Evolutionary conservation across 75 land plant species (phyloP).

Genomic region (Gnetum montanum): DNA sequence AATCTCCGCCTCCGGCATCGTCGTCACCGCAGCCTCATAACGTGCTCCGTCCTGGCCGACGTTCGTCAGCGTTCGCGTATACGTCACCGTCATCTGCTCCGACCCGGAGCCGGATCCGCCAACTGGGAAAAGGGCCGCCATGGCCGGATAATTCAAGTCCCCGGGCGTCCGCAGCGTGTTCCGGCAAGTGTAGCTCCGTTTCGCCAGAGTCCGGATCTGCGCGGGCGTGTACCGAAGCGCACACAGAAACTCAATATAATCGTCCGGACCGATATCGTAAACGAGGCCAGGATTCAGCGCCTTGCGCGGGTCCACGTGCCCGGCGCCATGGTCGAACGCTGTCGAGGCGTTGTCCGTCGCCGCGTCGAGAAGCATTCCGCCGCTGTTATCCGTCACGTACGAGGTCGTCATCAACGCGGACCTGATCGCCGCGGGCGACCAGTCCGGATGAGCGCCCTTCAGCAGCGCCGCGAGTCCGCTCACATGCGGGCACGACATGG

Average conservation of each 20-base stretch:
- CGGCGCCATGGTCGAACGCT: slow-evolving; percentile 53
- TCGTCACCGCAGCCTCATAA: slow-evolving; percentile 31
- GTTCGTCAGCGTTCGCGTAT: slow-evolving; percentile 61
- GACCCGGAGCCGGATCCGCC: background rate
- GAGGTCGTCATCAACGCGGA: slow-evolving; percentile 87
- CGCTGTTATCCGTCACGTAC: slow-evolving; percentile 41
- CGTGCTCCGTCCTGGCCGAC: slow-evolving; percentile 46
- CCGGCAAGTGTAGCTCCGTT: slow-evolving; percentile 23
- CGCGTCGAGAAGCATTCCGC: slow-evolving; percentile 40
- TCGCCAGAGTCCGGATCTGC: slow-evolving; percentile 39
- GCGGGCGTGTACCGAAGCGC: slow-evolving; percentile 30
- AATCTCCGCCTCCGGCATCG: slow-evolving; percentile 26
- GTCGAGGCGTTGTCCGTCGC: slow-evolving; percentile 21
- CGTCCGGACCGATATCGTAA: slow-evolving; percentile 48
- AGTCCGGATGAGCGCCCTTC: slow-evolving; percentile 46
- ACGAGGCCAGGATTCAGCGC: slow-evolving; percentile 71
- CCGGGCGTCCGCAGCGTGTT: slow-evolving; percentile 24
- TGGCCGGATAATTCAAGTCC: slow-evolving; percentile 82
- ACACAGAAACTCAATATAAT: slow-evolving; percentile 72
- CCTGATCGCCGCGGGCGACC: slow-evolving; percentile 72
- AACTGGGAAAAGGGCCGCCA: slow-evolving; percentile 38
- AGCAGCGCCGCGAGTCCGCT: slow-evolving; percentile 33
- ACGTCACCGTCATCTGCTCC: slow-evolving; percentile 7
- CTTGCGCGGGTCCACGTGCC: slow-evolving; percentile 51
- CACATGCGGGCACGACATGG: slow-evolving; percentile 77